phyloP scores from a whole-genome alignment of 441 rosid species.

The Geranium incanum region DNA sequence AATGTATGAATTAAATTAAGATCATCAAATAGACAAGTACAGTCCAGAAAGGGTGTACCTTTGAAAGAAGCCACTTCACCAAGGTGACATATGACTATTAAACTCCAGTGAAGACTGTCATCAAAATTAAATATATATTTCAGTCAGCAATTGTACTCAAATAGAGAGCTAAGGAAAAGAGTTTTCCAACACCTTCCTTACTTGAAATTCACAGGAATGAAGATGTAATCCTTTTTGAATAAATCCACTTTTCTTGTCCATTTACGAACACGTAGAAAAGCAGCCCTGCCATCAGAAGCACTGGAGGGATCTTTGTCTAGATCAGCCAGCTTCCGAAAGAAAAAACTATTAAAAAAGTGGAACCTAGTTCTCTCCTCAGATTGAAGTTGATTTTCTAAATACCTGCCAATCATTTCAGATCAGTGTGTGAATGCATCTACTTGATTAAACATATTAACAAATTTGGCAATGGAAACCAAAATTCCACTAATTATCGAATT shows the following conservation, averaged over 20 bases:
- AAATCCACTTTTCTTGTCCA: conserved; percentile 84
- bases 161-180: conserved; percentile 14
- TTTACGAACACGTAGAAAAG: conserved; percentile 76
- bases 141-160: conserved; percentile 23
- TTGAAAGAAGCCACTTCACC: conserved; percentile 47
- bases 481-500: background rate
- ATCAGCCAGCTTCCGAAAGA: conserved; percentile 88
- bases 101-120: conserved; percentile 85
- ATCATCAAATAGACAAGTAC: conserved; percentile 8
- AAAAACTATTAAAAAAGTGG: conserved; percentile 84
- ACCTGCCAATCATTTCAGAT: conserved; percentile 34
- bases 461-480: conserved; percentile 7
- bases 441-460: conserved; percentile 12
- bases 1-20: conserved; percentile 10
- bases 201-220: conserved; percentile 89
- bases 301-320: conserved; percentile 58
- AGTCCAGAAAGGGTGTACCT: conserved; percentile 33
- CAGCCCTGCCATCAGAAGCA: conserved; percentile 52
- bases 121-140: conserved; percentile 15
- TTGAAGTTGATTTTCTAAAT: conserved; percentile 50
- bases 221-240: conserved; percentile 76
- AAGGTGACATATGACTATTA: conserved; percentile 73
- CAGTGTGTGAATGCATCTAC: conserved; percentile 11
- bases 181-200: conserved; percentile 23
- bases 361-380: conserved; percentile 51